Evolutionary conservation across 768 basidiomycete genomes (phyloP).

Genomic region (Mrakia blollopis): DNA sequence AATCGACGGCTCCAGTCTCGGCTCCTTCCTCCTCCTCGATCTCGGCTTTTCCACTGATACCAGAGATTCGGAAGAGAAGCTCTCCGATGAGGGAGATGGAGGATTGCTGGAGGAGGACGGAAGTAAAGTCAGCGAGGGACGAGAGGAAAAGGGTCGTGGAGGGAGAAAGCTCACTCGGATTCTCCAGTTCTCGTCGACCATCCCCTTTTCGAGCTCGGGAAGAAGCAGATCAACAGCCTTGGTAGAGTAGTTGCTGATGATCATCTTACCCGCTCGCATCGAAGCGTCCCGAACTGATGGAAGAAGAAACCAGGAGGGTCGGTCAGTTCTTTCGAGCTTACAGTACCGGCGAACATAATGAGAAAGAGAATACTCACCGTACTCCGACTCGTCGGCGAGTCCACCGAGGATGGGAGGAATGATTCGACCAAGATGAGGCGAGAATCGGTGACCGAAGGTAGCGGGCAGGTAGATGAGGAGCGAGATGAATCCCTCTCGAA

Average conservation of each 20-base stretch:
- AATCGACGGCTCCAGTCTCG: slow-evolving; percentile 57
- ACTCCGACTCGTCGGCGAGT: slow-evolving; percentile 86
- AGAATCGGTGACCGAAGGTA: slow-evolving; percentile 93
- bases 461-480: slow-evolving; percentile 90
- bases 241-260: slow-evolving; percentile 86
- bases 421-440: slow-evolving; percentile 91
- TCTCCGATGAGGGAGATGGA: slow-evolving; percentile 95
- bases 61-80: slow-evolving; percentile 90
- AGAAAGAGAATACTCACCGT: slow-evolving; percentile 41
- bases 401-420: slow-evolving; percentile 87
- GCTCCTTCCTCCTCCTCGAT: slow-evolving; percentile 63
- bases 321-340: neutral
- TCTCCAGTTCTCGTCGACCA: slow-evolving; percentile 93
- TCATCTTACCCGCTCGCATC: slow-evolving; percentile 98
- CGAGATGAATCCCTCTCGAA: slow-evolving; percentile 98
- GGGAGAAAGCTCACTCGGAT: slow-evolving; percentile 63
- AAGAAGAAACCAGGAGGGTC: neutral
- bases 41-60: slow-evolving; percentile 82
- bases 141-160: neutral
- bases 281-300: slow-evolving; percentile 78
- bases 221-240: slow-evolving; percentile 89
- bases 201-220: slow-evolving; percentile 87
- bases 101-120: slow-evolving; percentile 59
- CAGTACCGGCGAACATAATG: too few relatives aligned
- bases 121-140: neutral